Conservation (phyloP, 129 eudicot species). For the Gnaphalium uliginosum region DNA sequence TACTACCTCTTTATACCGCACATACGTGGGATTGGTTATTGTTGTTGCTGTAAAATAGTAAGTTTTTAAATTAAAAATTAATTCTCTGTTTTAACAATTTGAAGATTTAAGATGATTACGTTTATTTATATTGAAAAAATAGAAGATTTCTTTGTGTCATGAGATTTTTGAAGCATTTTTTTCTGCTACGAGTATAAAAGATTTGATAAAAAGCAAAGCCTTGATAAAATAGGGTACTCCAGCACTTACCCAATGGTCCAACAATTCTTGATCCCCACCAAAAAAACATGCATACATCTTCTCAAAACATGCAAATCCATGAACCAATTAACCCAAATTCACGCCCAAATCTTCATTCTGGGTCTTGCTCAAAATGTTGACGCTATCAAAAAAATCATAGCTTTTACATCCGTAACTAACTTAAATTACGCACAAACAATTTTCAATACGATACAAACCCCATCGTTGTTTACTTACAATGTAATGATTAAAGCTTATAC, state of each 20-base stretch:
- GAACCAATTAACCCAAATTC: slow-evolving; percentile 60
- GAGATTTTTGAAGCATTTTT: no score
- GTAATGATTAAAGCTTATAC: slow-evolving; percentile 58
- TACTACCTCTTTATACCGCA: no score
- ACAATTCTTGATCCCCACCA: slow-evolving; percentile 28
- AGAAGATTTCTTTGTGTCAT: no score
- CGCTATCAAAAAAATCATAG: slow-evolving; percentile 55
- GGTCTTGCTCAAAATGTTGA: slow-evolving; percentile 53
- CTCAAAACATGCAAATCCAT: slow-evolving; percentile 66
- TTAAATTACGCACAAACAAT: slow-evolving; percentile 44
- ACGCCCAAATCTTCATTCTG: slow-evolving; percentile 48
- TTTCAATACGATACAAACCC: slow-evolving; percentile 43
- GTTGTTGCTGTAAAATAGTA: no score
- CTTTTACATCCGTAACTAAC: slow-evolving; percentile 41
- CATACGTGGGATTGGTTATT: no score
- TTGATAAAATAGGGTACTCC: no score
- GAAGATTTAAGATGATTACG: no score
- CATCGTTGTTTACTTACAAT: slow-evolving; percentile 52
- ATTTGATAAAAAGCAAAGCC: no score
- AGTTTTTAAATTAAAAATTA: no score
- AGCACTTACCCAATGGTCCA: slow-evolving; percentile 24
- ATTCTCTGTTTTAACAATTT: no score
- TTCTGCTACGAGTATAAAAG: no score
- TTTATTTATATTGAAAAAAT: no score
- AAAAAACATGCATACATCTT: slow-evolving; percentile 55